These are phyloP conservation scores for Hondaea fermentalgiana DNA, from an alignment of 108 stramenopile genomes.

Conservation along the genomic window DNA sequence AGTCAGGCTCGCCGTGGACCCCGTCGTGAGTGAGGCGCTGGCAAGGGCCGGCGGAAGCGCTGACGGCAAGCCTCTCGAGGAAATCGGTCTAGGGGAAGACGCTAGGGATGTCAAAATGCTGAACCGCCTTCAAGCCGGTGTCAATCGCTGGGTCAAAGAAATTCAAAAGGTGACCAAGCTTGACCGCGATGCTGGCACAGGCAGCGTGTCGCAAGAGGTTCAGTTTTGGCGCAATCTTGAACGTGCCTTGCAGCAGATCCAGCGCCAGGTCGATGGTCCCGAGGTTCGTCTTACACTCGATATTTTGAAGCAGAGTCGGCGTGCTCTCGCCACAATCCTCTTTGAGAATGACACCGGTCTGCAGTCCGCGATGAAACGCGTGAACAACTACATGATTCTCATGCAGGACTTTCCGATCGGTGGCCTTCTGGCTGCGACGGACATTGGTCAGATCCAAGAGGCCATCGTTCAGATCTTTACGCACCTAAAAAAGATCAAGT, in stretches of 20 bases:
- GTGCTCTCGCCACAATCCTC: neutral
- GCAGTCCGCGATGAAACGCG: neutral
- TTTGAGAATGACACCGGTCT: slow-evolving; percentile 16
- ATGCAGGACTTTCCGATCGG: slow-evolving; percentile 68
- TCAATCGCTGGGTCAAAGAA: slow-evolving; percentile 42
- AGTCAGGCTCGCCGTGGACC: neutral
- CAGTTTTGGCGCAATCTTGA: slow-evolving; percentile 39
- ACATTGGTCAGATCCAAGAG: slow-evolving; percentile 50
- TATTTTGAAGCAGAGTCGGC: neutral
- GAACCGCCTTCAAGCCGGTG: slow-evolving; percentile 26
- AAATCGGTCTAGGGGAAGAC: neutral
- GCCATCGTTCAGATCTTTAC: slow-evolving; percentile 63
- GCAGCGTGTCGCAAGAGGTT: slow-evolving; percentile 40
- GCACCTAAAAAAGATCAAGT: slow-evolving; percentile 70
- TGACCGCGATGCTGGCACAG: slow-evolving; percentile 25
- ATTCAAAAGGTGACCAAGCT: slow-evolving; percentile 39
- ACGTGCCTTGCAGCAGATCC: slow-evolving; percentile 35
- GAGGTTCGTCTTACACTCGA: slow-evolving; percentile 6
- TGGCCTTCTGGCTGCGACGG: slow-evolving; percentile 61
- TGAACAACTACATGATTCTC: slow-evolving; percentile 43
- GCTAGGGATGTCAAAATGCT: neutral
- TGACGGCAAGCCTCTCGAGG: neutral
- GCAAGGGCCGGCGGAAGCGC: neutral
- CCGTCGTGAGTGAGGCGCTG: neutral
- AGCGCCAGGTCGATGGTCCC: slow-evolving; percentile 30